A percentile compares a stretch with the other conserved stretches of the same genome.
Conservation (phyloP, 306 rosid genomes). For the Erythrophleum fordii region DNA sequence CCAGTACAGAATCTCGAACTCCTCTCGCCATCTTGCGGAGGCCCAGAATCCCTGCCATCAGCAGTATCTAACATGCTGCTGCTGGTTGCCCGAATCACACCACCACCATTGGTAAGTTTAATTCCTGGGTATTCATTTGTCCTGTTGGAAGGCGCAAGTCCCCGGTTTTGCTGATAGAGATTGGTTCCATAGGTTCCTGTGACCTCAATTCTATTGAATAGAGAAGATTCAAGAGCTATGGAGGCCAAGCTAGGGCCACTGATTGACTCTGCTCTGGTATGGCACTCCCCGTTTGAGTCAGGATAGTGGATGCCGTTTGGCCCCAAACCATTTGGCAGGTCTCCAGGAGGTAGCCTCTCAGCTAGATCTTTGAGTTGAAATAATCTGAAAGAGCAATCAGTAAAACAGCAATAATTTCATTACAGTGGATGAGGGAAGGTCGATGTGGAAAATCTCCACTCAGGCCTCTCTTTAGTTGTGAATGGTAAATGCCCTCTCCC, state of each 20-base stretch:
- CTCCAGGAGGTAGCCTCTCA: constrained; percentile 91
- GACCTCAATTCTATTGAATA: constrained; percentile 47
- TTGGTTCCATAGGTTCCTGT: constrained; percentile 58
- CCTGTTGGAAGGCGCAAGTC: constrained; percentile 48
- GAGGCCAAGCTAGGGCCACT: constrained; percentile 70
- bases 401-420: constrained; percentile 10
- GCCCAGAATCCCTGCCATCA: constrained; percentile 69
- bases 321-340: constrained; percentile 66
- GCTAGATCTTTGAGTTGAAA: constrained; percentile 91
- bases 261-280: constrained; percentile 67
- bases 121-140: constrained; percentile 42
- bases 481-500: neutral
- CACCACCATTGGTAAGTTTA: constrained; percentile 56
- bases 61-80: constrained; percentile 54
- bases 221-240: constrained; percentile 59
- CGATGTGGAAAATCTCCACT: neutral
- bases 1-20: constrained; percentile 51
- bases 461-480: no score
- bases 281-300: constrained; percentile 56
- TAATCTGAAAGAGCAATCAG: constrained; percentile 38
- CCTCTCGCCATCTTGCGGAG: constrained; percentile 63
- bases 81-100: constrained; percentile 49
- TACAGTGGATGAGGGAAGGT: neutral
- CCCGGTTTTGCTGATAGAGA: constrained; percentile 49
- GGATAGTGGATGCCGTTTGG: constrained; percentile 64